phyloP scores from a whole-genome alignment of 495 filamentous ascomycete genomes.

The Aeminium ludgeri region DNA sequence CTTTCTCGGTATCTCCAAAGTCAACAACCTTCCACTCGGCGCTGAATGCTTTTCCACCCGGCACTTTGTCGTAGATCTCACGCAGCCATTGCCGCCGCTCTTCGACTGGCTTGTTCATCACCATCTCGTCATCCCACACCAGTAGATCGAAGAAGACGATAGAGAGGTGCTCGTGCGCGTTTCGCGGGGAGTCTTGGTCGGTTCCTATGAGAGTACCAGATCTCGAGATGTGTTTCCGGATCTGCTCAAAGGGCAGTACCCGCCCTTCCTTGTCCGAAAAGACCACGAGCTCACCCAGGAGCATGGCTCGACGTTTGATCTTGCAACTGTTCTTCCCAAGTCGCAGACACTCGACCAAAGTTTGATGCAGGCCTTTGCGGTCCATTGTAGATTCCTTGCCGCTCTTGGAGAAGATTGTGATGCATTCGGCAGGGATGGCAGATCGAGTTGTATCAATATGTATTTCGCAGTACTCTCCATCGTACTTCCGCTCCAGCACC shows the following conservation, averaged over 20 bases:
- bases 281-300: slow-evolving; percentile 71
- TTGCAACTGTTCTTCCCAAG: slow-evolving; percentile 39
- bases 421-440: slow-evolving; percentile 25
- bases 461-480: slow-evolving; percentile 79
- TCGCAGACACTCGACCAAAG: slow-evolving; percentile 38
- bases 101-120: slow-evolving; percentile 42
- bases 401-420: slow-evolving; percentile 80
- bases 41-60: slow-evolving; percentile 42
- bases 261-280: slow-evolving; percentile 46
- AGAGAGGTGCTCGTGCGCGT: slow-evolving; percentile 63
- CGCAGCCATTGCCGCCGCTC: slow-evolving; percentile 43
- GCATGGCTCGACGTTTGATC: slow-evolving; percentile 46
- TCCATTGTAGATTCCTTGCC: slow-evolving; percentile 74
- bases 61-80: slow-evolving; percentile 36
- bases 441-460: slow-evolving; percentile 52
- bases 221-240: slow-evolving; percentile 60
- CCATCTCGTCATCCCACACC: slow-evolving; percentile 49
- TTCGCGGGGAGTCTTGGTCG: slow-evolving; percentile 50
- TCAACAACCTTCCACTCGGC: slow-evolving; percentile 45
- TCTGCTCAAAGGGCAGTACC: slow-evolving; percentile 58
- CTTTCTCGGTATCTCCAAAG: slow-evolving; percentile 29
- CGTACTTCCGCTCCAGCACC: slow-evolving; percentile 67
- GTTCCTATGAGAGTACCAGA: slow-evolving; percentile 56
- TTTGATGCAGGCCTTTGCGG: slow-evolving; percentile 38
- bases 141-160: slow-evolving; percentile 68